Percentiles rank a stretch among this genome's conserved stretches.
phyloP scores from a whole-genome alignment of 2,329 filamentous ascomycete species.

The Byssochlamys sp. region DNA sequence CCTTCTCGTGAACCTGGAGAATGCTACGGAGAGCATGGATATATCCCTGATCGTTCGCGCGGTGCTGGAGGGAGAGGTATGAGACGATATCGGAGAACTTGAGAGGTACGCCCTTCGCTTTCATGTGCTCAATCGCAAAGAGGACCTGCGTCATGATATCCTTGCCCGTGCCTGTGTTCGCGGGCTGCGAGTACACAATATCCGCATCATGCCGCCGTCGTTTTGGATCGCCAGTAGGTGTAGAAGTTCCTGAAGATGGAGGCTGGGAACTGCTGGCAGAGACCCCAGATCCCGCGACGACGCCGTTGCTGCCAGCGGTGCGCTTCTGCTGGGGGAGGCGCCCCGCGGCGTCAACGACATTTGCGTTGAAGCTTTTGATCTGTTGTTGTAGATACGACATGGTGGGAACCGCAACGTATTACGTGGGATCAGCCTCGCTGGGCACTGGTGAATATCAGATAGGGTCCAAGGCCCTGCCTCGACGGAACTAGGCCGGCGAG shows the following conservation, averaged over 20 bases:
- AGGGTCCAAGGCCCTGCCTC: neutral
- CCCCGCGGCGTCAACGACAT: constrained; percentile 53
- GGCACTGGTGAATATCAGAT: constrained; percentile 2
- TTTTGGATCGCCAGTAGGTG: constrained; percentile 35
- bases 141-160: constrained; percentile 80
- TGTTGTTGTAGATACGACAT: constrained; percentile 61
- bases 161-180: constrained; percentile 63
- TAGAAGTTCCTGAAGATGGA: constrained; percentile 24
- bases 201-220: constrained; percentile 51
- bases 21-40: constrained; percentile 58
- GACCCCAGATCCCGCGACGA: constrained; percentile 31
- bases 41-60: constrained; percentile 47
- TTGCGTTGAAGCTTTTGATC: constrained; percentile 53
- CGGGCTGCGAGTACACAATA: constrained; percentile 63
- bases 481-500: neutral
- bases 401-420: constrained; percentile 13
- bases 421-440: neutral
- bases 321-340: constrained; percentile 49
- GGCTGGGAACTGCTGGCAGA: constrained; percentile 53
- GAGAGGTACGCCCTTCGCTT: constrained; percentile 58
- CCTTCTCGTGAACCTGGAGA: constrained; percentile 57
- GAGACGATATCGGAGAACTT: constrained; percentile 67
- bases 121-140: constrained; percentile 76
- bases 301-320: constrained; percentile 38
- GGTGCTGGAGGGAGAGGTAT: constrained; percentile 63